Evolutionary conservation across 2,329 filamentous ascomycete species (phyloP).

Genomic region (Fusarium aywerte): DNA sequence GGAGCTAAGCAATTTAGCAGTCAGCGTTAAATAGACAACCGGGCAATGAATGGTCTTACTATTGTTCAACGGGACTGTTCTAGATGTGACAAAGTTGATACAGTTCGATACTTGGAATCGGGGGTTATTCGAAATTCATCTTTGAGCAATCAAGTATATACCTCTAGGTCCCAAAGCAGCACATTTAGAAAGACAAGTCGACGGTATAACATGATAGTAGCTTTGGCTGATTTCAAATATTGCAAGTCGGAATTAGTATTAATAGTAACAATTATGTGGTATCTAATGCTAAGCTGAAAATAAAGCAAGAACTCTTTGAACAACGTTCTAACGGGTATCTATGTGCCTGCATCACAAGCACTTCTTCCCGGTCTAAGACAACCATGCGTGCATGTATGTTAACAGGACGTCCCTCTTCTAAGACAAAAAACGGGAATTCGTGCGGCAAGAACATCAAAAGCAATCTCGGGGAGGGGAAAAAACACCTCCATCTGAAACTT

Average conservation of each 20-base stretch:
- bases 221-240: not conserved
- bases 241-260: constrained; percentile 12
- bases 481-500: constrained; percentile 13
- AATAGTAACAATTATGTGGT: constrained; percentile 18
- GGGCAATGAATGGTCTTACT: not conserved
- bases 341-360: constrained; percentile 21
- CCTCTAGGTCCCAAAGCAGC: not conserved
- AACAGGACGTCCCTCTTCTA: constrained; percentile 15
- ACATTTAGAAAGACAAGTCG: not conserved
- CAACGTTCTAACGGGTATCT: constrained; percentile 43
- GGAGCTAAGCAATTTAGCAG: too few relatives aligned
- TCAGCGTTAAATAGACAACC: not conserved
- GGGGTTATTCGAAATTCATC: not conserved
- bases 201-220: not conserved
- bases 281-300: constrained; percentile 32
- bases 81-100: not conserved
- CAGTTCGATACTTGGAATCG: not conserved
- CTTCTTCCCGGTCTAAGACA: constrained; percentile 16
- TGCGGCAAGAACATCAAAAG: constrained; percentile 1
- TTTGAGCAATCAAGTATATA: not conserved
- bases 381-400: constrained; percentile 24
- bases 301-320: constrained; percentile 30
- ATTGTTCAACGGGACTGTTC: not conserved
- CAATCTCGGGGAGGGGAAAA: constrained; percentile 10
- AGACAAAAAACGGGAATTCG: constrained; percentile 9